Evolutionary conservation across 2,329 filamentous ascomycete species (phyloP).

Genomic region (Hymenoscyphus albidus): DNA sequence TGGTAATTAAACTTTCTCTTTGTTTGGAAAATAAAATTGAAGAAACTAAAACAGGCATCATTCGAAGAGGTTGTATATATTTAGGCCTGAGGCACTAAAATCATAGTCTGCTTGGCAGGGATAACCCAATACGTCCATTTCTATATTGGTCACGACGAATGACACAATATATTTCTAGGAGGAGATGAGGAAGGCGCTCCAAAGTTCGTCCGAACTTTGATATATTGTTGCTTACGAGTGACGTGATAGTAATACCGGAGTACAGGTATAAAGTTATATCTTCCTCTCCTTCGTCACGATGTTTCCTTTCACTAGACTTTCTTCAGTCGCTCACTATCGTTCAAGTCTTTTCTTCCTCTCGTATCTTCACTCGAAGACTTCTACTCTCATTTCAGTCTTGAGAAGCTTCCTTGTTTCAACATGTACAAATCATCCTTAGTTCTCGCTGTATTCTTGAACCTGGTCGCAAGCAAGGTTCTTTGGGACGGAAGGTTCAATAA

Average conservation of each 20-base stretch:
- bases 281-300: not conserved
- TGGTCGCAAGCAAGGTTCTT: constrained; percentile 43
- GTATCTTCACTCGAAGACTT: not conserved
- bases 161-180: not conserved
- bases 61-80: not conserved
- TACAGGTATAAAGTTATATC: not conserved
- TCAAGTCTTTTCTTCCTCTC: constrained; percentile 9
- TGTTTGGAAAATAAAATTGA: not conserved
- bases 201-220: not conserved
- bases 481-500: constrained; percentile 66
- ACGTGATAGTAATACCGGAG: not conserved
- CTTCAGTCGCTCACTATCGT: constrained; percentile 5
- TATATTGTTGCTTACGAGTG: not conserved
- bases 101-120: not conserved
- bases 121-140: constrained; percentile 9
- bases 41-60: not conserved
- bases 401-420: not conserved
- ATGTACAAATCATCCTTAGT: constrained; percentile 7
- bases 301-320: not conserved
- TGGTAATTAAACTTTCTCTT: not conserved
- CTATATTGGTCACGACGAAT: not conserved
- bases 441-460: constrained; percentile 4
- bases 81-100: constrained; percentile 5
- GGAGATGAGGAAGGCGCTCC: not conserved
- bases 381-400: not conserved